Evolutionary conservation across 202 grass and related monocot species (phyloP).

Genomic region (Schoenoplectus triqueter): DNA sequence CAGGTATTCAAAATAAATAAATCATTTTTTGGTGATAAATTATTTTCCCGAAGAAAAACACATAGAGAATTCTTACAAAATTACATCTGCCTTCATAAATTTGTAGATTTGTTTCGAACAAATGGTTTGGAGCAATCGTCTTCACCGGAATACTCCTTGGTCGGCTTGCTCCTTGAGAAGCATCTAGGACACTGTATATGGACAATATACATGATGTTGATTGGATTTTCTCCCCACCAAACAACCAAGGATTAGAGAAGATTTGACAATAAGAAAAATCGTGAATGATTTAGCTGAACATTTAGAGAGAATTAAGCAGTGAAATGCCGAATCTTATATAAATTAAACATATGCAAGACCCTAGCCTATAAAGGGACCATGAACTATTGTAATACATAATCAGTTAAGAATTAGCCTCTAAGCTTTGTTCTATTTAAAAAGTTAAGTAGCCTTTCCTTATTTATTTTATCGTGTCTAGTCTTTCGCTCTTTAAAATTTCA

Average conservation of each 20-base stretch:
- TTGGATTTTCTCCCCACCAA: not conserved
- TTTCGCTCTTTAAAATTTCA: too few relatives aligned
- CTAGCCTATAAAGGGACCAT: too few relatives aligned
- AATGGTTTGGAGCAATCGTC: slow-evolving; percentile 48
- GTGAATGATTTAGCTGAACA: not conserved
- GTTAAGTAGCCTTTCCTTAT: too few relatives aligned
- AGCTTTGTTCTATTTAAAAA: too few relatives aligned
- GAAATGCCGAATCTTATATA: not conserved
- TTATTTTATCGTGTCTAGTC: too few relatives aligned
- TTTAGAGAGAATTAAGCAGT: not conserved
- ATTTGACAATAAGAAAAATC: not conserved
- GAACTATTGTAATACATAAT: too few relatives aligned
- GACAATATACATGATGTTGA: not conserved
- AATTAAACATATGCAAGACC: too few relatives aligned
- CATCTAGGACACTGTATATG: not conserved
- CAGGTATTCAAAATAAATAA: not conserved
- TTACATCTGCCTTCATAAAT: not conserved
- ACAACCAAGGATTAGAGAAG: not conserved
- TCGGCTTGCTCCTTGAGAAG: slow-evolving; percentile 38
- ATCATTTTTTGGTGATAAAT: not conserved
- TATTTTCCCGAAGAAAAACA: not conserved
- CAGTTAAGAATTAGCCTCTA: too few relatives aligned
- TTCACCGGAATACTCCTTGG: slow-evolving; percentile 53
- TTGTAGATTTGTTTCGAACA: slow-evolving; percentile 54
- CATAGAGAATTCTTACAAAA: not conserved